phyloP scores from a whole-genome alignment of 257 asterid species.

The Solanum corneliomulleri region DNA sequence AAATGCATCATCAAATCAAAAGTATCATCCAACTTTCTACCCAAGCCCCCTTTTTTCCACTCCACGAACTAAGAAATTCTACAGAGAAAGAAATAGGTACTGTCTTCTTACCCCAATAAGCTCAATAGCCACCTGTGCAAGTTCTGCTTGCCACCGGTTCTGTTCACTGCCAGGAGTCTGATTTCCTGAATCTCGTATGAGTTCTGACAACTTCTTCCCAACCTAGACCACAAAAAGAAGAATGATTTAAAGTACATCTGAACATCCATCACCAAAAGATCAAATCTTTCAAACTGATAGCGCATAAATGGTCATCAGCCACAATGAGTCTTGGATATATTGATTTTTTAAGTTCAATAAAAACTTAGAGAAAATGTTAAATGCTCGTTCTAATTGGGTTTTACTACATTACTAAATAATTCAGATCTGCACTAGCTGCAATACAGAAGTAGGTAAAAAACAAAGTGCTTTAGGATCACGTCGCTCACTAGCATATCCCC shows the following conservation, averaged over 20 bases:
- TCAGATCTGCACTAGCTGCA: neutral
- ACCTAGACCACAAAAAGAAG: slow-evolving; percentile 37
- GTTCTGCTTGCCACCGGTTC: slow-evolving; percentile 94
- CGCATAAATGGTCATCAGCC: neutral
- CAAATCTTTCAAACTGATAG: neutral
- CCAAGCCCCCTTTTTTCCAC: neutral
- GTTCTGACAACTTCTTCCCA: slow-evolving; percentile 84
- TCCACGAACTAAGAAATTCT: neutral
- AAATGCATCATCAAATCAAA: neutral
- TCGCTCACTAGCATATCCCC: neutral
- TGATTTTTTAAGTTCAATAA: neutral
- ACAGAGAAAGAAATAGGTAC: neutral
- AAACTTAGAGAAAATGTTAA: neutral
- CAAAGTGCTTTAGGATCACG: neutral
- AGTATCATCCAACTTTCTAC: neutral
- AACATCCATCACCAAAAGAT: neutral
- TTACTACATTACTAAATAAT: neutral
- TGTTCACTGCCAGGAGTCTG: slow-evolving; percentile 78
- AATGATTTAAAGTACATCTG: neutral
- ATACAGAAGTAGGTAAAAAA: neutral
- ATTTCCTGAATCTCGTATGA: slow-evolving; percentile 89
- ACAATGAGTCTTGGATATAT: neutral
- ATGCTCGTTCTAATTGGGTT: neutral
- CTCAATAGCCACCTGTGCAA: slow-evolving; percentile 85
- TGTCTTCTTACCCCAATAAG: slow-evolving; percentile 69